phyloP scores from a whole-genome alignment of 192 early-diverging fungal genomes.

The Mortierella alpina region DNA sequence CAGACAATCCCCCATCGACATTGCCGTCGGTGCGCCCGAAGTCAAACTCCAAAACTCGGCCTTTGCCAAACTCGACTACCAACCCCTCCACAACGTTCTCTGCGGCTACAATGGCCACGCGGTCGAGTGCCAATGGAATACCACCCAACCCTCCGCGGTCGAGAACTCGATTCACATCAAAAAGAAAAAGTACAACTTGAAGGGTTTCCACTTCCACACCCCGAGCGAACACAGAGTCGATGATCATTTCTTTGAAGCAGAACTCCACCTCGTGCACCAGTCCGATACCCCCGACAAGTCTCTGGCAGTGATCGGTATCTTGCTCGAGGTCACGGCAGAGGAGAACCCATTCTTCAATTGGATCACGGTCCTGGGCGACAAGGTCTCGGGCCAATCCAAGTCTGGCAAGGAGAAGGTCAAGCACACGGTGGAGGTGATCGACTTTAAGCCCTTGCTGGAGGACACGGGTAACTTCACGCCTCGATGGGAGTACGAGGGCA shows the following conservation, averaged over 20 bases:
- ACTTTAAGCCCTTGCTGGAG: slow-evolving; percentile 13
- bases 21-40: slow-evolving; percentile 24
- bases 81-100: slow-evolving; percentile 21
- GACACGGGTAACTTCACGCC: slow-evolving; percentile 7
- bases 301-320: slow-evolving; percentile 60
- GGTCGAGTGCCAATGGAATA: slow-evolving; percentile 44
- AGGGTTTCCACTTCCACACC: slow-evolving; percentile 72
- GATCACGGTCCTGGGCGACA: slow-evolving; percentile 18
- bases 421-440: slow-evolving; percentile 18
- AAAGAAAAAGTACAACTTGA: slow-evolving; percentile 51
- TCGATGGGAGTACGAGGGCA: slow-evolving; percentile 62
- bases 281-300: slow-evolving; percentile 22
- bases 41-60: slow-evolving; percentile 1
- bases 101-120: slow-evolving; percentile 57
- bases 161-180: slow-evolving; percentile 30
- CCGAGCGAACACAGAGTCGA: slow-evolving; percentile 69
- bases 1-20: slow-evolving; percentile 66
- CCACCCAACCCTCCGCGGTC: background rate
- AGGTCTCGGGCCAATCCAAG: slow-evolving; percentile 3
- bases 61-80: slow-evolving; percentile 13
- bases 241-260: slow-evolving; percentile 43
- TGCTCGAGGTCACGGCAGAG: slow-evolving; percentile 55
- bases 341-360: slow-evolving; percentile 50
- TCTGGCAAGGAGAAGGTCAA: slow-evolving; percentile 15
- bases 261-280: slow-evolving; percentile 69